Percentiles rank a stretch among this genome's conserved stretches.
phyloP scores from a whole-genome alignment of 2,329 filamentous ascomycete species.

The Talaromyces sp. region DNA sequence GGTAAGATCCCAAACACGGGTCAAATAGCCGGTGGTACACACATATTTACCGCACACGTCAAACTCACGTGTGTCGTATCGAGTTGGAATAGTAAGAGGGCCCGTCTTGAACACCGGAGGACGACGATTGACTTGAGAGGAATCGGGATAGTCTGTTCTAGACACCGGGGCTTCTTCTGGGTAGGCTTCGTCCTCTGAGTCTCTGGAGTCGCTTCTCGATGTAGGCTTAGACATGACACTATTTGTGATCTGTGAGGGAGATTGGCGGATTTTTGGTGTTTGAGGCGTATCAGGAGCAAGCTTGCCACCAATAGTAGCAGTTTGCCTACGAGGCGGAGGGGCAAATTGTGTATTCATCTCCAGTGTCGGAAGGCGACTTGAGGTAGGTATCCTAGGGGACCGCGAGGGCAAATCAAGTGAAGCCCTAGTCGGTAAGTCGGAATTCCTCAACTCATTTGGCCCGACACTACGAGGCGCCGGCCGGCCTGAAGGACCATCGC shows the following conservation, averaged over 20 bases:
- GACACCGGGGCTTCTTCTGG: conserved; percentile 53
- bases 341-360: conserved; percentile 29
- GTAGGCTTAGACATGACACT: conserved; percentile 9
- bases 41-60: conserved; percentile 85
- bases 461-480: conserved; percentile 19
- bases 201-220: conserved; percentile 32
- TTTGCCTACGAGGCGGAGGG: conserved; percentile 35
- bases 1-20: conserved; percentile 80
- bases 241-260: conserved; percentile 29
- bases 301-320: conserved; percentile 23
- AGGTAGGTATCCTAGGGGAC: conserved; percentile 20
- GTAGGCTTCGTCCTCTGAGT: conserved; percentile 52
- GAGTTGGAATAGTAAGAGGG: conserved; percentile 73
- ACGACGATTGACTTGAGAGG: conserved; percentile 78
- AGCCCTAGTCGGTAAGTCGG: conserved; percentile 10
- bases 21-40: conserved; percentile 82
- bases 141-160: conserved; percentile 73
- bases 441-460: conserved; percentile 11
- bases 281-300: conserved; percentile 21
- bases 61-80: conserved; percentile 82
- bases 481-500: conserved; percentile 30
- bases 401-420: conserved; percentile 23
- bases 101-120: conserved; percentile 73
- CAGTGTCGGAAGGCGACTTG: conserved; percentile 23
- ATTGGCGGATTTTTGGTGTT: conserved; percentile 23